These are phyloP conservation scores for Caryopteris hybrid DNA, from an alignment of 305 asterid genomes.

Conservation along the genomic window DNA sequence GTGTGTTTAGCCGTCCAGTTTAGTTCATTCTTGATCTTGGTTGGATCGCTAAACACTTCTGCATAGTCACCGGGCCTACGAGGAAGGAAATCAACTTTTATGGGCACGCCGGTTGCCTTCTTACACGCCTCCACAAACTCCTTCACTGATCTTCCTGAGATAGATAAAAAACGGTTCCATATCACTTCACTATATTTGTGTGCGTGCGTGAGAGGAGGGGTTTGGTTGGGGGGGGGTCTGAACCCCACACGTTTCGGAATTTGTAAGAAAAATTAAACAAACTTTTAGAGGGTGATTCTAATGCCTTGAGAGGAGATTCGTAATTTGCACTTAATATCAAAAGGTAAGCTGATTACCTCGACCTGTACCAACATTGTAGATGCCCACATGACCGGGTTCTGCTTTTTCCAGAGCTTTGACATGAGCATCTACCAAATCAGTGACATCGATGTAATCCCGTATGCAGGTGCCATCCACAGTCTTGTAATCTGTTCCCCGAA, in stretches of 20 bases:
- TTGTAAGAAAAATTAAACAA: too few relatives aligned
- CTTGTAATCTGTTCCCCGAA: slow-evolving; percentile 84
- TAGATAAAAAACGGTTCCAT: neutral
- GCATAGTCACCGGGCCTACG: slow-evolving; percentile 96
- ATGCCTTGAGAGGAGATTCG: too few relatives aligned
- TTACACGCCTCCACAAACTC: slow-evolving; percentile 95
- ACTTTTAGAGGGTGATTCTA: neutral
- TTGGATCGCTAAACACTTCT: slow-evolving; percentile 83
- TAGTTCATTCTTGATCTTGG: slow-evolving; percentile 59
- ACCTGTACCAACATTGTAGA: slow-evolving; percentile 89
- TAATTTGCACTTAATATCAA: neutral
- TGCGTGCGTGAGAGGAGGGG: too few relatives aligned
- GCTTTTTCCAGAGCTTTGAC: slow-evolving; percentile 90
- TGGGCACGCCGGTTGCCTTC: slow-evolving; percentile 73
- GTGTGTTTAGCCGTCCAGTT: slow-evolving; percentile 85
- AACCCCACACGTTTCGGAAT: too few relatives aligned
- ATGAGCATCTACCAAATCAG: slow-evolving; percentile 89
- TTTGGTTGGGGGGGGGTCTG: too few relatives aligned
- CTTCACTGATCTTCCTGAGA: slow-evolving; percentile 84
- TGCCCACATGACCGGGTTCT: slow-evolving; percentile 59
- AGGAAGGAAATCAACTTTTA: slow-evolving; percentile 78
- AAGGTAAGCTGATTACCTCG: slow-evolving; percentile 34
- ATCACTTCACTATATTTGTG: too few relatives aligned
- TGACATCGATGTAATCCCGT: slow-evolving; percentile 86
- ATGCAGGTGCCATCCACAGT: slow-evolving; percentile 83